Base-by-base conservation (phyloP, 73 alveolate species). In the Paramecium octaurelia region DNA sequence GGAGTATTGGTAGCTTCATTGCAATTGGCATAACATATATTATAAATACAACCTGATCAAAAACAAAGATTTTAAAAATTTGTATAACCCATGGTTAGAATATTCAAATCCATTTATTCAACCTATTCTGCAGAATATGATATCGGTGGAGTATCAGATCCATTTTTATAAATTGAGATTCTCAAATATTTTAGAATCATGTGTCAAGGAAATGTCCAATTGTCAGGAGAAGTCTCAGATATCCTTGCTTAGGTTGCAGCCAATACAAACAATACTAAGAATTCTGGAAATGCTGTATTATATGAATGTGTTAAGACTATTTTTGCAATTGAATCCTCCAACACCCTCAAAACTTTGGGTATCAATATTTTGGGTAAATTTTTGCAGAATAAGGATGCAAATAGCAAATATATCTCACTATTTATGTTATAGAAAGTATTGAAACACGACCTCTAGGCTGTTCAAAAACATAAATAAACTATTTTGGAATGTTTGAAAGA, bases 301-400 rank as follows among this genome's bases (percentile, higher is more conserved):
- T 98, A 99, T 85, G 99, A 99, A 90, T 98, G 99, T 92, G 99
- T 99, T 23, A 93, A 98, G 93, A 97, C 99, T 35, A 99, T 99
- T 95, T 95, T 98, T 98, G 98, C 96, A 89, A 97, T 98, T 84
- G 99, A 98, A 64, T 93, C 98, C 16, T 93, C 99, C 12, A 95
- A 95, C 44, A 97, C 98, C 14, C 96, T 97, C n/a, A 97, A 98
- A 92, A 97, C 97, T 40, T 88, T 97, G 57, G 99, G 98, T 21
- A 89, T 89, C 54, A 89, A 89, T 50, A 89, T 89, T 43, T 71
- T 89, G 23, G 94, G 94, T 70, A 89, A 89, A 35, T 89, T 89
- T 73, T 46, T 89, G 27, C 23, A 60, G 21, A 46, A 89, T 70
- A 89, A 89, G 64, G 94, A 89, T 50, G 86, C 86, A 10, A 89